phyloP scores from a whole-genome alignment of 1,139 yeast genomes.

The Casaregolazyma lundiana region DNA sequence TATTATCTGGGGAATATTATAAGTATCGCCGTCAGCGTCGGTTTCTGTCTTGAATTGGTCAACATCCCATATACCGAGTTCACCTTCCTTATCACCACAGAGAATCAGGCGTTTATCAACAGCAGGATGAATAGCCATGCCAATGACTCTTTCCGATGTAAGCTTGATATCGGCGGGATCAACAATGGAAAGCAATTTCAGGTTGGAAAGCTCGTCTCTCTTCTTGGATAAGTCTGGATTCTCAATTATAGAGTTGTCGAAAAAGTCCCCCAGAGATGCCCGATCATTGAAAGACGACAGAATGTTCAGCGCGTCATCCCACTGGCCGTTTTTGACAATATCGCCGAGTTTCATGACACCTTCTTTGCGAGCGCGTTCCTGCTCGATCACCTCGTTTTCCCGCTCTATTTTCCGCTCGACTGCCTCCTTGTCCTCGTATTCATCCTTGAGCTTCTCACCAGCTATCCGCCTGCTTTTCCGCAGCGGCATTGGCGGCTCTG shows the following conservation, averaged over 20 bases:
- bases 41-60: constrained; percentile 35
- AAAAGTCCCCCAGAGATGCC: constrained; percentile 77
- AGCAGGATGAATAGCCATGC: constrained; percentile 74
- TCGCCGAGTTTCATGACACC: constrained; percentile 34
- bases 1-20: constrained; percentile 52
- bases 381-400: constrained; percentile 27
- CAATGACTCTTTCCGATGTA: constrained; percentile 67
- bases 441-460: constrained; percentile 31
- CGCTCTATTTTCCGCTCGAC: constrained; percentile 25
- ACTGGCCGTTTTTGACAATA: constrained; percentile 33
- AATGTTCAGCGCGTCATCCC: constrained; percentile 27
- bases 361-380: constrained; percentile 26
- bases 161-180: constrained; percentile 70
- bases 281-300: constrained; percentile 44
- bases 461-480: constrained; percentile 34
- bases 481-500: constrained; percentile 22
- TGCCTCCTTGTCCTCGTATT: constrained; percentile 16
- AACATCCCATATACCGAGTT: constrained; percentile 86
- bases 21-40: constrained; percentile 40
- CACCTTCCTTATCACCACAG: constrained; percentile 86
- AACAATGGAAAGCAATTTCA: constrained; percentile 46
- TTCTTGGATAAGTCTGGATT: constrained; percentile 36
- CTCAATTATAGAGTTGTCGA: constrained; percentile 44
- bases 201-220: constrained; percentile 49
- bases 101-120: constrained; percentile 55